Evolutionary conservation across 352 stramenopile genomes (phyloP).

Genomic region (Plasmopara viticola): DNA sequence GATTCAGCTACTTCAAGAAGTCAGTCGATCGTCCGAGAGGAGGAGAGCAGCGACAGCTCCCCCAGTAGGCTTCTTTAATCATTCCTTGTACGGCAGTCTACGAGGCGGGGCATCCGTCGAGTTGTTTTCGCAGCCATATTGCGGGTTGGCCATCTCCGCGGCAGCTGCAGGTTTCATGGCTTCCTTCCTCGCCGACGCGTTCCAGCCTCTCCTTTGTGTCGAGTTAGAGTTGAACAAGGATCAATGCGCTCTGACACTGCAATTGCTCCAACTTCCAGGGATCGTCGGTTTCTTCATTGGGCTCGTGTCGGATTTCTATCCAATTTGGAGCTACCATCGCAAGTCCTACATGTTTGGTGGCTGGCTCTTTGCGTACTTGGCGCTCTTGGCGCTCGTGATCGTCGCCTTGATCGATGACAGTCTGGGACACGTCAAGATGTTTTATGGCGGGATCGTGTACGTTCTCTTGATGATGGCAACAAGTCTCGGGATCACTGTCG

Average conservation of each 20-base stretch:
- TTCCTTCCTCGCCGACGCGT: conserved; percentile 53
- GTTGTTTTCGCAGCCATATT: conserved; percentile 56
- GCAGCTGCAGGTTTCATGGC: conserved; percentile 54
- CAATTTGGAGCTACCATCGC: conserved; percentile 63
- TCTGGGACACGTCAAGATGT: conserved; percentile 30
- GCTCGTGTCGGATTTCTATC: conserved; percentile 72
- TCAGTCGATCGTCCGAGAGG: conserved; percentile 28
- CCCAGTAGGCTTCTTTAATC: conserved; percentile 55
- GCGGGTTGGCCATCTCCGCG: conserved; percentile 51
- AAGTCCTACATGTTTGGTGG: conserved; percentile 76
- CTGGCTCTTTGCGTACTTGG: conserved; percentile 65
- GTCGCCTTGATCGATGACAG: conserved; percentile 54
- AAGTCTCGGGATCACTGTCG: conserved; percentile 54
- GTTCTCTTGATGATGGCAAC: conserved; percentile 65
- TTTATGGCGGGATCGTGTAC: conserved; percentile 58
- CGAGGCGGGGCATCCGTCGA: conserved; percentile 44
- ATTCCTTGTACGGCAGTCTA: conserved; percentile 67
- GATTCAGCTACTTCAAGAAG: conserved; percentile 59
- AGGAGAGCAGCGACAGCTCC: conserved; percentile 45
- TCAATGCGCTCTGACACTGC: conserved; percentile 41
- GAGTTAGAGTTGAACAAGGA: conserved; percentile 46
- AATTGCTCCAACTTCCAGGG: conserved; percentile 50
- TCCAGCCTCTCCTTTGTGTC: conserved; percentile 54
- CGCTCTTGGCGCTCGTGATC: conserved; percentile 59
- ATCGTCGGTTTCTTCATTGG: conserved; percentile 72